Percentiles rank a stretch among this genome's conserved stretches.
These are phyloP conservation scores for Prunus yedoensis DNA, from an alignment of 331 rosid species.

Conservation along the genomic window DNA sequence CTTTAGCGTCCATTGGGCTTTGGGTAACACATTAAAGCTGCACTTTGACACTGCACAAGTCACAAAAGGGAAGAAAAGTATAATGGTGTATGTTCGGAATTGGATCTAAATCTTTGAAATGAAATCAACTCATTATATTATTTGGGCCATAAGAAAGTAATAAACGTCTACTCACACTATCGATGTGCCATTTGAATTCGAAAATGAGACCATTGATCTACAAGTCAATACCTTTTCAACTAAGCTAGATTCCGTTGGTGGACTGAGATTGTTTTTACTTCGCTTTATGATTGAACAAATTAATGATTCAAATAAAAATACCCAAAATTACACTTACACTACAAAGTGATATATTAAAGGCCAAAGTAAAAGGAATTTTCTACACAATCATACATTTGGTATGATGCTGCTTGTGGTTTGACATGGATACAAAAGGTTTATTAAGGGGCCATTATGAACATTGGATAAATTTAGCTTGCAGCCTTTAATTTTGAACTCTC, in stretches of 20 bases:
- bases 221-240: too few species aligned
- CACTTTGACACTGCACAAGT: slow-evolving; percentile 17
- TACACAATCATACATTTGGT: slow-evolving; percentile 7
- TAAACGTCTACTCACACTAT: rapidly evolving
- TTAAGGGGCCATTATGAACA: not conserved
- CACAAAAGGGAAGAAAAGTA: not conserved
- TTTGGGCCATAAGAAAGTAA: not conserved
- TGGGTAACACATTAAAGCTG: slow-evolving; percentile 33
- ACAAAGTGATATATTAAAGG: not conserved
- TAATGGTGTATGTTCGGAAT: not conserved
- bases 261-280: too few species aligned
- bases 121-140: not conserved
- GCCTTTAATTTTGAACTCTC: not conserved
- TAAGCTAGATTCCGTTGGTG: too few species aligned
- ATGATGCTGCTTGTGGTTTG: slow-evolving; percentile 12
- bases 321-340: too few species aligned
- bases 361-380: not conserved
- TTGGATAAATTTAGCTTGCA: not conserved
- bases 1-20: slow-evolving; percentile 39
- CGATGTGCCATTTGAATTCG: rapidly evolving
- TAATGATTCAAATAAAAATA: too few species aligned
- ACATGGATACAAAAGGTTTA: slow-evolving; percentile 6
- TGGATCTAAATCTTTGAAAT: not conserved
- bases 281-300: too few species aligned
- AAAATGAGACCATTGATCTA: too few species aligned